phyloP scores from a whole-genome alignment of 495 filamentous ascomycete genomes.

The Xylaria venustula region DNA sequence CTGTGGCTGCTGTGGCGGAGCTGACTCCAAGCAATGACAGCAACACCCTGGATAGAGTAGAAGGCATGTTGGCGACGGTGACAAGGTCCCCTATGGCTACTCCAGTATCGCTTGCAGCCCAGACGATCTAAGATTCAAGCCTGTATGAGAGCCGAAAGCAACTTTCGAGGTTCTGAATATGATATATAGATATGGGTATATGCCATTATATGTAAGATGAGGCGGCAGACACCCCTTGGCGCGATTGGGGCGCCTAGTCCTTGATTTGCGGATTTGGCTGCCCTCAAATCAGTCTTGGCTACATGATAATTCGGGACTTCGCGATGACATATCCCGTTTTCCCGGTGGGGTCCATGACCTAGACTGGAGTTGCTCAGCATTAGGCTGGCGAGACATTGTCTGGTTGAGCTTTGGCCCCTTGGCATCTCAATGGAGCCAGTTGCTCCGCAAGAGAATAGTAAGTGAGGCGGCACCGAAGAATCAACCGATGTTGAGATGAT shows the following conservation, averaged over 20 bases:
- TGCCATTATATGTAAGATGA: no score
- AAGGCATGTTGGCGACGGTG: background rate
- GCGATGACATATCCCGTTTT: background rate
- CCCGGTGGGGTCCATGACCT: background rate
- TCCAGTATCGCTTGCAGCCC: background rate
- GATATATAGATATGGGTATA: no score
- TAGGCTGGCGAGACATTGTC: background rate
- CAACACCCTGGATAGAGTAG: background rate
- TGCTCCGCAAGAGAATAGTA: background rate
- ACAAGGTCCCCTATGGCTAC: background rate
- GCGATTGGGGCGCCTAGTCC: background rate
- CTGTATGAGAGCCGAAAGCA: no score
- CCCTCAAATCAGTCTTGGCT: background rate
- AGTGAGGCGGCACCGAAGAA: background rate
- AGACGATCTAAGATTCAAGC: no score
- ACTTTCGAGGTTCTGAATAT: no score
- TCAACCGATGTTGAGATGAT: background rate
- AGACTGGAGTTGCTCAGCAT: background rate
- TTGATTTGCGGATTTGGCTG: background rate
- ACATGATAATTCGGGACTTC: background rate
- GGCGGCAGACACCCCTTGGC: background rate
- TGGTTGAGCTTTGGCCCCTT: background rate
- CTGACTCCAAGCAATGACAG: background rate
- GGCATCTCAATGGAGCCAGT: slow-evolving; percentile 4
- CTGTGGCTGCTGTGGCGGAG: slow-evolving; percentile 14